A percentile compares a stretch with the other conserved stretches of the same genome.
These are phyloP conservation scores for Phlebopus sp. DNA, from an alignment of 1,284 basidiomycete species.

Conservation along the genomic window DNA sequence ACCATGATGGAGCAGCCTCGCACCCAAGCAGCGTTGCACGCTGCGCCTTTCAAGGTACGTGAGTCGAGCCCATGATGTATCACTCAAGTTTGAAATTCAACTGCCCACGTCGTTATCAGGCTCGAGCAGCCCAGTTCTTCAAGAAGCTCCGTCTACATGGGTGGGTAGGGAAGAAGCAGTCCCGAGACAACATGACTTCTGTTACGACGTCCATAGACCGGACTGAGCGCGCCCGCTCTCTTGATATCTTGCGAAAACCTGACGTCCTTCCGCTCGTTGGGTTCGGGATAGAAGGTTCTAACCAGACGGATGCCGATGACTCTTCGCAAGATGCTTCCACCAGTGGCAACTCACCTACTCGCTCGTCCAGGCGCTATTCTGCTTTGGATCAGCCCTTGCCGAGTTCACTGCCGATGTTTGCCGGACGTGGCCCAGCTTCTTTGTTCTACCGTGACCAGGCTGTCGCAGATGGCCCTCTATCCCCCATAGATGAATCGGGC, in stretches of 20 bases:
- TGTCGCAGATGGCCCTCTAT: not conserved
- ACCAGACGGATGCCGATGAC: constrained; percentile 30
- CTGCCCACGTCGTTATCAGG: constrained; percentile 22
- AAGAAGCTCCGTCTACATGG: constrained; percentile 37
- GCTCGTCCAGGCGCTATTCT: constrained; percentile 23
- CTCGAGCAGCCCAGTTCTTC: constrained; percentile 38
- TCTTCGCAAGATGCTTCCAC: constrained; percentile 32
- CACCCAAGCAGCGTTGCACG: constrained; percentile 25
- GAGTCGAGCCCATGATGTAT: not conserved
- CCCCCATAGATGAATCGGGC: not conserved
- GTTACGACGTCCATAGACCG: constrained; percentile 16
- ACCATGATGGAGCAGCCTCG: constrained; percentile 26
- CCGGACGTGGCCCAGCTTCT: constrained; percentile 9
- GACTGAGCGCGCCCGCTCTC: constrained; percentile 28
- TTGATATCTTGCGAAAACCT: constrained; percentile 38
- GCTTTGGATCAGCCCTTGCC: constrained; percentile 19
- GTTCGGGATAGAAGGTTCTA: constrained; percentile 28
- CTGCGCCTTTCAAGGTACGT: constrained; percentile 33
- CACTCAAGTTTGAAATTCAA: constrained; percentile 17
- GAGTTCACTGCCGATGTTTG: constrained; percentile 11
- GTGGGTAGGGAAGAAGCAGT: constrained; percentile 16
- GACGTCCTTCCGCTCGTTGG: constrained; percentile 43
- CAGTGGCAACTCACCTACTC: constrained; percentile 22
- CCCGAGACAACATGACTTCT: constrained; percentile 21
- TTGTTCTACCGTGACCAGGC: constrained; percentile 12